Conservation (phyloP, 1,139 yeast species). For the Entelexis sorbosivorans region DNA sequence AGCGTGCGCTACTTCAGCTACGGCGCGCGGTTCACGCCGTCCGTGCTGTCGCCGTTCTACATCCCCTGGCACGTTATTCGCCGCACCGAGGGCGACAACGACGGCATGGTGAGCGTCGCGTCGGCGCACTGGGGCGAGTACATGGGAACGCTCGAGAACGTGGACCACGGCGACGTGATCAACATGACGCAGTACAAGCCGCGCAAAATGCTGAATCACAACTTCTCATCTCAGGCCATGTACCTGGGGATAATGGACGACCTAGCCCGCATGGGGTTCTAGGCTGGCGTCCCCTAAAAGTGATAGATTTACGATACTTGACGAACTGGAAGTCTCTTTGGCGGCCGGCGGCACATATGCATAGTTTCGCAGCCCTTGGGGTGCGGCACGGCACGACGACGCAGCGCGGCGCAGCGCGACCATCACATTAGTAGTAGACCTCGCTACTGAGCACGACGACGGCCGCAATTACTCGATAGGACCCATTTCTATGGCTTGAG, state of each 20-base stretch:
- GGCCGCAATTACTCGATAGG: too few relatives aligned
- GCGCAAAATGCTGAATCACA: slow-evolving; percentile 30
- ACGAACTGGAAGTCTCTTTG: too few relatives aligned
- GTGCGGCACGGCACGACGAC: too few relatives aligned
- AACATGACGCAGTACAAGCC: slow-evolving; percentile 33
- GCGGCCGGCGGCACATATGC: too few relatives aligned
- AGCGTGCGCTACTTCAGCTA: slow-evolving; percentile 65
- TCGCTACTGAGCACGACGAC: too few relatives aligned
- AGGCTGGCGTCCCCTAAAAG: slow-evolving; percentile 12
- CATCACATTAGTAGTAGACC: too few relatives aligned
- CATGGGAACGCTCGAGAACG: slow-evolving; percentile 62
- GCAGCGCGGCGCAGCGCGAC: too few relatives aligned
- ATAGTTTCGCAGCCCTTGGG: too few relatives aligned
- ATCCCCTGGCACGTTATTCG: slow-evolving; percentile 53
- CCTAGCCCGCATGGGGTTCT: slow-evolving; percentile 55
- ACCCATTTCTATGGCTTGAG: too few relatives aligned
- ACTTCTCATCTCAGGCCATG: slow-evolving; percentile 61
- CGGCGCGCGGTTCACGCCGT: slow-evolving; percentile 63
- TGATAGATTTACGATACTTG: too few relatives aligned
- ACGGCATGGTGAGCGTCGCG: slow-evolving; percentile 71
- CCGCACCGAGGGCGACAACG: slow-evolving; percentile 48
- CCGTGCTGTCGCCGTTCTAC: slow-evolving; percentile 50
- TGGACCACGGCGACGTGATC: slow-evolving; percentile 76
- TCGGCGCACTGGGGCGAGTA: slow-evolving; percentile 80
- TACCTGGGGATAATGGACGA: slow-evolving; percentile 65